A percentile compares a stretch with the other conserved stretches of the same genome.
Conservation (phyloP, 805 yeast species). For the Clavispora santaluciae region DNA sequence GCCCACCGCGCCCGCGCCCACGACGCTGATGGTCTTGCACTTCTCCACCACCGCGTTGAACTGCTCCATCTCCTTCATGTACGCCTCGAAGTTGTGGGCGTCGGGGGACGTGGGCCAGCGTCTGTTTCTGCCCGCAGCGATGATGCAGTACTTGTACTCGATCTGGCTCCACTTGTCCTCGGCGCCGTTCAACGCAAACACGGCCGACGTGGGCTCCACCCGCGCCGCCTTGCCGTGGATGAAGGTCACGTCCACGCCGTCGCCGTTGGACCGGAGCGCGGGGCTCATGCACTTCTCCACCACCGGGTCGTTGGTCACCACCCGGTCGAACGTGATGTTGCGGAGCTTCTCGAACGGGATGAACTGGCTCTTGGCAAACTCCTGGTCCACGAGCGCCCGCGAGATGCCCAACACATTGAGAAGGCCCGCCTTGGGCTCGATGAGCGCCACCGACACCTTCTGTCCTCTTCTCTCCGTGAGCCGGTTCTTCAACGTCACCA, state of each 20-base stretch:
- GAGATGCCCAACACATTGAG: constrained; percentile 38
- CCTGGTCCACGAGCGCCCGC: constrained; percentile 31
- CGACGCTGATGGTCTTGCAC: constrained; percentile 34
- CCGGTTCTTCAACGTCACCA: constrained; percentile 25
- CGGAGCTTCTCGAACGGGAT: constrained; percentile 26
- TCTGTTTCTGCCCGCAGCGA: constrained; percentile 48
- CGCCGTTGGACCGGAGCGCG: constrained; percentile 8
- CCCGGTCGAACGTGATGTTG: constrained; percentile 25
- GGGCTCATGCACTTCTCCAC: constrained; percentile 13
- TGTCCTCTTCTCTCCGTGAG: constrained; percentile 14
- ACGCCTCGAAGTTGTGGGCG: constrained; percentile 34
- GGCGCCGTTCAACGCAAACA: constrained; percentile 18
- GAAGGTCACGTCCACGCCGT: constrained; percentile 15
- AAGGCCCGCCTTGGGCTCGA: constrained; percentile 39
- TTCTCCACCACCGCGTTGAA: constrained; percentile 25
- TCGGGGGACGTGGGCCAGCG: constrained; percentile 52
- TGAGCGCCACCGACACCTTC: constrained; percentile 26
- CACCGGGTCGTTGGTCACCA: constrained; percentile 20
- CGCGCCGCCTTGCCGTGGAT: constrained; percentile 32
- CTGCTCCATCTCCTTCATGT: constrained; percentile 39
- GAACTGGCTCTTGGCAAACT: constrained; percentile 36
- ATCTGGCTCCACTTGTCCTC: constrained; percentile 16
- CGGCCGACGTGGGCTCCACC: constrained; percentile 24
- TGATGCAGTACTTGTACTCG: constrained; percentile 43
- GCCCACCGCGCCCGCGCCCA: constrained; percentile 53